These are phyloP conservation scores for Candolleomyces aberdarensis DNA, from an alignment of 768 basidiomycete genomes.

Conservation along the genomic window DNA sequence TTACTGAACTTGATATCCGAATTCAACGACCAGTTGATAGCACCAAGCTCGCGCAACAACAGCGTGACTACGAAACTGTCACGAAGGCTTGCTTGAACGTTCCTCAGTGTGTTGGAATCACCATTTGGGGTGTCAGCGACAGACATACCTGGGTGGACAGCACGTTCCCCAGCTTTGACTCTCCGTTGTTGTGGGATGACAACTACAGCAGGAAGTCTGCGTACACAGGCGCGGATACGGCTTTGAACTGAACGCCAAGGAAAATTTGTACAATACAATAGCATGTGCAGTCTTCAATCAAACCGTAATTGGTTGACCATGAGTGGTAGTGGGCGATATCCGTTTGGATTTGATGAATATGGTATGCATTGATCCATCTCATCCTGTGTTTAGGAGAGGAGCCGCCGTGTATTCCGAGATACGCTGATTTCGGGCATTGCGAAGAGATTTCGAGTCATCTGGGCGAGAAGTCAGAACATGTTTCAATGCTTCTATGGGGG, in stretches of 20 bases:
- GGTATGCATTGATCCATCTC: too few relatives aligned
- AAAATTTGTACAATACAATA: too few relatives aligned
- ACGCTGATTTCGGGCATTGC: too few relatives aligned
- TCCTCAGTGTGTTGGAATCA: constrained; percentile 40
- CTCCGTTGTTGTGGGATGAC: constrained; percentile 25
- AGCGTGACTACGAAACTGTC: constrained; percentile 54
- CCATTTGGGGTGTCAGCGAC: constrained; percentile 46
- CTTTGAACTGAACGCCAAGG: constrained; percentile 1
- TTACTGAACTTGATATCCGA: constrained; percentile 67
- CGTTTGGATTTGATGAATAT: too few relatives aligned
- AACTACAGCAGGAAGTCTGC: constrained; percentile 25
- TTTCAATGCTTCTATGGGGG: too few relatives aligned
- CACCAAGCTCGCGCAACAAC: constrained; percentile 50
- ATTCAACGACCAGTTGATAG: constrained; percentile 52
- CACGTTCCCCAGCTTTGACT: constrained; percentile 10
- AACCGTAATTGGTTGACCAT: too few relatives aligned
- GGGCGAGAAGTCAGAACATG: too few relatives aligned
- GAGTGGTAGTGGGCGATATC: too few relatives aligned
- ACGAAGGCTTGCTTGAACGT: constrained; percentile 51
- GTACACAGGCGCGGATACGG: constrained; percentile 23
- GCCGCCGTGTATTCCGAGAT: too few relatives aligned
- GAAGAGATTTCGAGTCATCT: too few relatives aligned
- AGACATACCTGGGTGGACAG: constrained; percentile 30
- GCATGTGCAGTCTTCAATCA: too few relatives aligned
- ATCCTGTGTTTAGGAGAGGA: too few relatives aligned